Percentiles rank a stretch among this genome's conserved stretches.
Evolutionary conservation across 2,329 filamentous ascomycete genomes (phyloP).

Genomic region (Periconia sp.): DNA sequence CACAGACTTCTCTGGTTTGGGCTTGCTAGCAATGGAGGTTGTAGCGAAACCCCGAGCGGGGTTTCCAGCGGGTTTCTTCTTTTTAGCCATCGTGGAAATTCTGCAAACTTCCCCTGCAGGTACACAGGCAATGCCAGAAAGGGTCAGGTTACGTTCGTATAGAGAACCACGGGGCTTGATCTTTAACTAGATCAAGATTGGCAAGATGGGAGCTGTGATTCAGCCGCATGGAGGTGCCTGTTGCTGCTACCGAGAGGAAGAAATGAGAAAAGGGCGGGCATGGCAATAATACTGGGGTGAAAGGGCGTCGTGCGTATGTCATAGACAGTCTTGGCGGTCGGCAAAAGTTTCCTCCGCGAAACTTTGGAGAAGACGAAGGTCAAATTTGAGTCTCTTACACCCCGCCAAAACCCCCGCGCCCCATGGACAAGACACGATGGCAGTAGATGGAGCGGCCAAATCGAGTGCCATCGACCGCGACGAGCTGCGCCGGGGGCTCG

Average conservation of each 20-base stretch:
- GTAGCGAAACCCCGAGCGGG: conserved; percentile 93
- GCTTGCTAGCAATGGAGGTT: conserved; percentile 85
- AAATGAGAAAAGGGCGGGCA: conserved; percentile 8
- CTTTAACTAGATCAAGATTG: conserved; percentile 43
- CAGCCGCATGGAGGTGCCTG: conserved; percentile 40
- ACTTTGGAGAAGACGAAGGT: conserved; percentile 17
- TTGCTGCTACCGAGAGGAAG: conserved; percentile 11
- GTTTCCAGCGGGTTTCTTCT: conserved; percentile 88
- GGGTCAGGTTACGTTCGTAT: conserved; percentile 35
- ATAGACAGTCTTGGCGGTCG: conserved; percentile 26
- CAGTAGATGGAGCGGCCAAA: conserved; percentile 43
- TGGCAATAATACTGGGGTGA: background rate
- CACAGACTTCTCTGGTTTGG: conserved; percentile 55
- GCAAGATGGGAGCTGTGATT: conserved; percentile 25
- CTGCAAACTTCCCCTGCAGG: conserved; percentile 4
- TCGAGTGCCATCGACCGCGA: conserved; percentile 39
- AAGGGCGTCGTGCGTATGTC: conserved; percentile 26
- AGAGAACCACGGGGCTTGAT: conserved; percentile 44
- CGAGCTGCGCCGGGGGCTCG: conserved; percentile 48
- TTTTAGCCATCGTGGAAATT: conserved; percentile 61
- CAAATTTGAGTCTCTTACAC: conserved; percentile 29
- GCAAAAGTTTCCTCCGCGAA: conserved; percentile 29
- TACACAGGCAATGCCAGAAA: conserved; percentile 16
- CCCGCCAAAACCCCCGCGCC: conserved; percentile 34
- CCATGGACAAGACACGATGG: conserved; percentile 44